Percentiles rank a stretch among this genome's conserved stretches.
These are phyloP conservation scores for Colletotrichum sp. DNA, from an alignment of 2,329 filamentous ascomycete species.

Conservation along the genomic window DNA sequence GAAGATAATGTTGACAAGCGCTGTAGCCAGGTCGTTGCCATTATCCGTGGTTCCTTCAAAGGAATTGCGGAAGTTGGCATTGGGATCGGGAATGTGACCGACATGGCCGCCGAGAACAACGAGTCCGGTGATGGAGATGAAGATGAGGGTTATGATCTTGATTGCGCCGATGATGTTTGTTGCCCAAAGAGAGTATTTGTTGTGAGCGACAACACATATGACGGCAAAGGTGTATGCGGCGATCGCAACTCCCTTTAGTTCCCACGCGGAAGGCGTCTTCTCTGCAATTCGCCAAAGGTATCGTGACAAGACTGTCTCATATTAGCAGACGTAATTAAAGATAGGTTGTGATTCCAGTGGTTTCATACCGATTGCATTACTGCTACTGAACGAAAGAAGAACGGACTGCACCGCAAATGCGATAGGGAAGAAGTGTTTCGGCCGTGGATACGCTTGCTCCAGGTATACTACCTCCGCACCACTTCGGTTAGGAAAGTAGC, in stretches of 20 bases:
- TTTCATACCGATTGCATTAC: slow-evolving; percentile 60
- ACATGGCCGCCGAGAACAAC: slow-evolving; percentile 57
- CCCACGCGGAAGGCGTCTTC: slow-evolving; percentile 58
- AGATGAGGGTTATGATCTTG: slow-evolving; percentile 67
- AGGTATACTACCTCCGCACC: slow-evolving; percentile 72
- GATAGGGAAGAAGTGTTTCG: slow-evolving; percentile 67
- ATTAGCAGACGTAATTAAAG: not conserved
- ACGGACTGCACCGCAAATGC: slow-evolving; percentile 69
- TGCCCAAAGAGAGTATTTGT: slow-evolving; percentile 59
- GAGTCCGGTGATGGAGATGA: slow-evolving; percentile 64
- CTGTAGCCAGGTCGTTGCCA: slow-evolving; percentile 44
- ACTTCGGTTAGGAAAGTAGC: slow-evolving; percentile 70
- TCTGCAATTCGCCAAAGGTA: slow-evolving; percentile 66
- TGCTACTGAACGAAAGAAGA: slow-evolving; percentile 68
- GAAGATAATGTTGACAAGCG: slow-evolving; percentile 63
- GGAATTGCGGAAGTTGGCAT: slow-evolving; percentile 37
- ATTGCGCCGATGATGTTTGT: slow-evolving; percentile 62
- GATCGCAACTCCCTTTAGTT: slow-evolving; percentile 70
- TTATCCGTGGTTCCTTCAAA: slow-evolving; percentile 39
- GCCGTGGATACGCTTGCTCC: slow-evolving; percentile 70
- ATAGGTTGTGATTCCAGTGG: not conserved
- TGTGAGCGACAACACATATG: slow-evolving; percentile 57
- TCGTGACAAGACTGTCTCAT: slow-evolving; percentile 55
- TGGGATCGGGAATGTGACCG: slow-evolving; percentile 32
- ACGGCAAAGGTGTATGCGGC: slow-evolving; percentile 66